phyloP scores from a whole-genome alignment of 108 stramenopile species.

The Skeletonema potamos region DNA sequence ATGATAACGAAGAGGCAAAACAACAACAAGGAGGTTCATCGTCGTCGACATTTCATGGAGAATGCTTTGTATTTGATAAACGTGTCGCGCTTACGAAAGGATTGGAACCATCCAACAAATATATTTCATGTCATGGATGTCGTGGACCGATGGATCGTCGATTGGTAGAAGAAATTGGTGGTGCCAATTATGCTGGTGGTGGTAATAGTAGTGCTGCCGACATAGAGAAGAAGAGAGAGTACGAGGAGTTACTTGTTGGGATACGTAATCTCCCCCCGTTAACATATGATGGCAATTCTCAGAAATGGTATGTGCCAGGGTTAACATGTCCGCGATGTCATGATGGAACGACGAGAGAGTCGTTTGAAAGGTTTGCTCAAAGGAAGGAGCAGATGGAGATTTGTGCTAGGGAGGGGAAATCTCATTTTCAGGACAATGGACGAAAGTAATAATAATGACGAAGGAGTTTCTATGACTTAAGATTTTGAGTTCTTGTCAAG shows the following conservation, averaged over 20 bases:
- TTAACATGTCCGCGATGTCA: constrained; percentile 48
- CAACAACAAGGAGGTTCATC: background rate
- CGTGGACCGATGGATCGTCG: constrained; percentile 64
- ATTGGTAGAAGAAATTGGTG: constrained; percentile 1
- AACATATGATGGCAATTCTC: constrained; percentile 9
- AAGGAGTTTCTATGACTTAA: background rate
- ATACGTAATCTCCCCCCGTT: constrained; percentile 32
- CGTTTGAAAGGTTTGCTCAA: constrained; percentile 39
- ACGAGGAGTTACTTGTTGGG: background rate
- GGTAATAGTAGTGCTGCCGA: background rate
- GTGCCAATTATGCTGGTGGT: background rate
- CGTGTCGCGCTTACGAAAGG: constrained; percentile 78
- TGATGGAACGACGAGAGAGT: constrained; percentile 27
- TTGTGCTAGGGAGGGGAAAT: constrained; percentile 35
- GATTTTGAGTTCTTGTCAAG: no score
- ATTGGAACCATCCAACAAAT: constrained; percentile 50
- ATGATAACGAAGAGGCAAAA: background rate
- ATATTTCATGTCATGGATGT: constrained; percentile 72
- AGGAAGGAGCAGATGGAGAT: constrained; percentile 33
- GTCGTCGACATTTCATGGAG: constrained; percentile 64
- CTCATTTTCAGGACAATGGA: constrained; percentile 33
- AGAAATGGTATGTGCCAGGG: constrained; percentile 31
- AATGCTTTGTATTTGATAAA: constrained; percentile 89
- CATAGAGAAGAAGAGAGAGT: background rate
- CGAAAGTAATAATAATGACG: background rate